phyloP scores from a whole-genome alignment of 257 asterid genomes.

The Gynochthodes officinalis region DNA sequence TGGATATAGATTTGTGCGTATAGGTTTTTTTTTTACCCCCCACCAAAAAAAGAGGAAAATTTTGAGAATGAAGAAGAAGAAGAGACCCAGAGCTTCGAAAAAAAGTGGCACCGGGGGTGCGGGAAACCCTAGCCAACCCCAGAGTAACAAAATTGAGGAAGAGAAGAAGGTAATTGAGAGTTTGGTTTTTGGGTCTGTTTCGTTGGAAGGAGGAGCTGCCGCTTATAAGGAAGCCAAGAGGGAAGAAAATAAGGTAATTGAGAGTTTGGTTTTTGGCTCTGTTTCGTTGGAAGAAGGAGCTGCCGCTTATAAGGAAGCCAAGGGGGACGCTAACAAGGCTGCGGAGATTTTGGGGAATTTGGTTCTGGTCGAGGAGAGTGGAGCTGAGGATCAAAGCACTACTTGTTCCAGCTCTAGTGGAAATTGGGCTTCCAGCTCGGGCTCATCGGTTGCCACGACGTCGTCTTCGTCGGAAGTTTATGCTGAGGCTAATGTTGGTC shows the following conservation, averaged over 20 bases:
- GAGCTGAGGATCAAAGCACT: conserved; percentile 65
- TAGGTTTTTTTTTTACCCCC: background rate
- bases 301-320: conserved; percentile 45
- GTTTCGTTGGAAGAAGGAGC: conserved; percentile 51
- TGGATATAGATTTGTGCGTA: background rate
- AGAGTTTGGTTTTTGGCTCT: conserved; percentile 46
- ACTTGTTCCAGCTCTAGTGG: conserved; percentile 63
- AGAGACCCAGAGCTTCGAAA: conserved; percentile 42
- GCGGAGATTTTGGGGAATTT: conserved; percentile 39
- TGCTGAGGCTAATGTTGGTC: conserved; percentile 30
- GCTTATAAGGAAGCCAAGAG: conserved; percentile 49
- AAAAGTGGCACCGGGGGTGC: conserved; percentile 26
- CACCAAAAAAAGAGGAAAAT: too few relatives aligned
- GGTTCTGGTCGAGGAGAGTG: conserved; percentile 22
- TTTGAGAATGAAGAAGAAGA: conserved; percentile 57
- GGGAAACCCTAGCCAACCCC: background rate
- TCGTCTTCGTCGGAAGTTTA: conserved; percentile 26
- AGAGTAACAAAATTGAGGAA: conserved; percentile 4
- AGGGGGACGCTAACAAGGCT: conserved; percentile 44
- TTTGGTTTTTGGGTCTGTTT: conserved; percentile 47
- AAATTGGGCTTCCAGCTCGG: conserved; percentile 43
- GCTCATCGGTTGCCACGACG: conserved; percentile 42
- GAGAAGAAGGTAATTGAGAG: conserved; percentile 28
- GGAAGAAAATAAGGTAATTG: conserved; percentile 47
- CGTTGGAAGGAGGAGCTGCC: conserved; percentile 49